These are phyloP conservation scores for Phaffia rhodozyma DNA, from an alignment of 1,284 basidiomycete species.

Conservation along the genomic window DNA sequence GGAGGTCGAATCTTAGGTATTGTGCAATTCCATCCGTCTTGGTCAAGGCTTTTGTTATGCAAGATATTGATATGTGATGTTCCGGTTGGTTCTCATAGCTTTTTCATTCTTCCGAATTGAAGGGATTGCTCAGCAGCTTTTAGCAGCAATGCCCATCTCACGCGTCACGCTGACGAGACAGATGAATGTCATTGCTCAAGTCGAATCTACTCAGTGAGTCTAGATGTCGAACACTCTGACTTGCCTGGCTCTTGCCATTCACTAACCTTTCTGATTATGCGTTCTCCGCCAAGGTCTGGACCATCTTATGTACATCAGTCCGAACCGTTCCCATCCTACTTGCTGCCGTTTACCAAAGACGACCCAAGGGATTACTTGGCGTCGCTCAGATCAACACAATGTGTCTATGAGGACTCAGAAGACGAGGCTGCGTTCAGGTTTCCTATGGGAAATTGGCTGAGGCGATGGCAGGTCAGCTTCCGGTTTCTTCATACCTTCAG, in stretches of 20 bases:
- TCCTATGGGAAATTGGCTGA: conserved; percentile 37
- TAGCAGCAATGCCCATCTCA: conserved; percentile 38
- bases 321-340: conserved; percentile 26
- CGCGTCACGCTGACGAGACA: conserved; percentile 36
- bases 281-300: background rate
- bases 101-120: conserved; percentile 43
- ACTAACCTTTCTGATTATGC: background rate
- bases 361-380: conserved; percentile 33
- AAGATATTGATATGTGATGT: background rate
- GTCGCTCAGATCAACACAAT: conserved; percentile 26
- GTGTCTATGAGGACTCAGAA: conserved; percentile 26
- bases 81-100: conserved; percentile 23
- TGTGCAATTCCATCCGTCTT: conserved; percentile 2
- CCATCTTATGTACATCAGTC: conserved; percentile 1
- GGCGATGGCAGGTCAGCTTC: conserved; percentile 32
- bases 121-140: conserved; percentile 40
- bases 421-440: conserved; percentile 34
- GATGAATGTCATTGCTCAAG: conserved; percentile 1
- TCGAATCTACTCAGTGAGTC: conserved; percentile 1
- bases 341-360: conserved; percentile 31
- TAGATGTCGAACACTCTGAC: background rate
- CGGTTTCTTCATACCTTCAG: too few species aligned
- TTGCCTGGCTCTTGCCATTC: background rate
- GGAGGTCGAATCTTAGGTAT: conserved; percentile 38
- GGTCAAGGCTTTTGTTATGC: background rate